Evolutionary conservation across 345 rosid genomes (phyloP).

Genomic region (Capsella bursapastoris): DNA sequence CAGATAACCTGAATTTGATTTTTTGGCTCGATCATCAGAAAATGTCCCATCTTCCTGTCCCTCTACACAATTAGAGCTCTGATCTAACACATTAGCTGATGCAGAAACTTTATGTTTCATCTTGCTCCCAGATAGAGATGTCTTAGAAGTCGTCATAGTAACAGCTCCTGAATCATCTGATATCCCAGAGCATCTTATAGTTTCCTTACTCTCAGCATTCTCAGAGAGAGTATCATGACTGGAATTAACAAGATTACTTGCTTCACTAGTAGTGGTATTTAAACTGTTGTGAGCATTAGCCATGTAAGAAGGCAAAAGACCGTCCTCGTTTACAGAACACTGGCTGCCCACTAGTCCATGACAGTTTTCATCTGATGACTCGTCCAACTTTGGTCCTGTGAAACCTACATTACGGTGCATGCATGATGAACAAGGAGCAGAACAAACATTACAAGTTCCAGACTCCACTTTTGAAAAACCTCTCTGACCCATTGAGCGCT

Average conservation of each 20-base stretch:
- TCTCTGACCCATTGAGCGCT: constrained; percentile 47
- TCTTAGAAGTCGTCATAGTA: constrained; percentile 44
- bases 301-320: constrained; percentile 42
- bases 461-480: constrained; percentile 57
- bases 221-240: constrained; percentile 65
- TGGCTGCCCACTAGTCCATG: constrained; percentile 59
- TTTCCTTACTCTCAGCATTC: constrained; percentile 67
- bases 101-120: constrained; percentile 43
- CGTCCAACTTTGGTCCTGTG: constrained; percentile 63
- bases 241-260: constrained; percentile 62
- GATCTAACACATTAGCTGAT: constrained; percentile 45
- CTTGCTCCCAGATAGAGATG: constrained; percentile 42
- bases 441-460: constrained; percentile 83
- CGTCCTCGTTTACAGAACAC: constrained; percentile 60
- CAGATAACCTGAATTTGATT: constrained; percentile 40
- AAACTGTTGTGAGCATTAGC: constrained; percentile 45
- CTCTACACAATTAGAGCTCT: constrained; percentile 54
- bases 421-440: constrained; percentile 86
- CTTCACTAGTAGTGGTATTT: constrained; percentile 58
- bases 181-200: constrained; percentile 48
- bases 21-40: constrained; percentile 52
- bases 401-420: constrained; percentile 59
- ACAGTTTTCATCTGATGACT: constrained; percentile 69
- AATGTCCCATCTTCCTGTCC: constrained; percentile 64
- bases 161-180: constrained; percentile 51